These are phyloP conservation scores for Populus deltoides DNA, from an alignment of 345 rosid species.

Conservation along the genomic window DNA sequence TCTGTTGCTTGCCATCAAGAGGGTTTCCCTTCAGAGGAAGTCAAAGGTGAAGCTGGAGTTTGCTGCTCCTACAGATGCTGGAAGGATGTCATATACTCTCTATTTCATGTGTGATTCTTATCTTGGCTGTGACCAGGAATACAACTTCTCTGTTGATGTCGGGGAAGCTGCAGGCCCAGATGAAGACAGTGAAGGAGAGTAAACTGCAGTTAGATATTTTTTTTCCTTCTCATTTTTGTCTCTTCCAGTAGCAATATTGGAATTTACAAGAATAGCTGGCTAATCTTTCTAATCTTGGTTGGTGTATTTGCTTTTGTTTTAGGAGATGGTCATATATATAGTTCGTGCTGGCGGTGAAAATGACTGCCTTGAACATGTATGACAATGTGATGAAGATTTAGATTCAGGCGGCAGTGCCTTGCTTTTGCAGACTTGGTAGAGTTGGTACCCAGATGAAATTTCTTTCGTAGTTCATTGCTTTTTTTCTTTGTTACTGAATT, in stretches of 20 bases:
- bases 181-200: constrained; percentile 22
- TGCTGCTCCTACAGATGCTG: constrained; percentile 60
- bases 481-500: not conserved
- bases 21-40: constrained; percentile 75
- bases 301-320: not conserved
- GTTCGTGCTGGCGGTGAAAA: not conserved
- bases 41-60: constrained; percentile 78
- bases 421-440: not conserved
- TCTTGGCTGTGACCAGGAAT: constrained; percentile 90
- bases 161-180: constrained; percentile 30
- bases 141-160: constrained; percentile 54
- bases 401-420: not conserved
- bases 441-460: not conserved
- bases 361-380: not conserved
- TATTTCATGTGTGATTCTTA: constrained; percentile 90
- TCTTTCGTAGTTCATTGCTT: not conserved
- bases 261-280: not conserved
- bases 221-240: not conserved
- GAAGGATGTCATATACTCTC: constrained; percentile 57
- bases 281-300: not conserved
- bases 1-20: constrained; percentile 84
- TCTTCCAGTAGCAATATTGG: not conserved
- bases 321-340: not conserved
- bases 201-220: not conserved
- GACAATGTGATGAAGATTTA: not conserved